Conservation (phyloP, 139 green algal species). For the Chlorella sp. region DNA sequence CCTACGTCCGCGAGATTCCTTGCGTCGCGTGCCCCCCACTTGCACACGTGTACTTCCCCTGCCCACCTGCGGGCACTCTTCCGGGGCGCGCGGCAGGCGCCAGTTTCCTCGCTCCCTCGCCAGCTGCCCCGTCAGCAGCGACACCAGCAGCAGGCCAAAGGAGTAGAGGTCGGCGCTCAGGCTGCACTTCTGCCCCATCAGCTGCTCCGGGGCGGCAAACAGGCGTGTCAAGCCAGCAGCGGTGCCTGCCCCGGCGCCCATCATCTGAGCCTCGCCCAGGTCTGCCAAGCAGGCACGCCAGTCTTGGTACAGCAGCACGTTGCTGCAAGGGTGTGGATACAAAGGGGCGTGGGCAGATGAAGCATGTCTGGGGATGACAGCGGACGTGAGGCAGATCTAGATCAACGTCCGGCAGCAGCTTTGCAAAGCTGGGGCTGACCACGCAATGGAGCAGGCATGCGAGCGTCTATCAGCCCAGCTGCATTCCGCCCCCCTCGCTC, state of each 20-base stretch:
- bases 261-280: neutral
- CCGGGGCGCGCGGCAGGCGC: neutral
- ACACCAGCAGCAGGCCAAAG: slow-evolving; percentile 8
- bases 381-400: too few relatives aligned
- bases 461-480: neutral
- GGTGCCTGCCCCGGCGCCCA: neutral
- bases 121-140: neutral
- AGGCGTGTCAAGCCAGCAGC: neutral
- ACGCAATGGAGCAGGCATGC: too few relatives aligned
- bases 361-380: too few relatives aligned
- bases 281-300: neutral
- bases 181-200: neutral
- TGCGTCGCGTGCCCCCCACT: neutral
- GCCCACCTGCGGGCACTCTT: neutral
- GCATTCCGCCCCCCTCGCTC: too few relatives aligned
- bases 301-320: neutral
- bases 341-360: too few relatives aligned
- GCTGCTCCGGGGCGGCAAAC: neutral
- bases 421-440: too few relatives aligned
- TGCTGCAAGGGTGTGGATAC: neutral
- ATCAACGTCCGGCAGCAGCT: too few relatives aligned
- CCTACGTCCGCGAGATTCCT: neutral
- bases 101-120: neutral
- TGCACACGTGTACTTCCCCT: neutral
- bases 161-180: neutral